Evolutionary conservation across 2,329 filamentous ascomycete genomes (phyloP), one percentile per base, ranked within the genome.

Genomic region (Tothia fuscella): DNA sequence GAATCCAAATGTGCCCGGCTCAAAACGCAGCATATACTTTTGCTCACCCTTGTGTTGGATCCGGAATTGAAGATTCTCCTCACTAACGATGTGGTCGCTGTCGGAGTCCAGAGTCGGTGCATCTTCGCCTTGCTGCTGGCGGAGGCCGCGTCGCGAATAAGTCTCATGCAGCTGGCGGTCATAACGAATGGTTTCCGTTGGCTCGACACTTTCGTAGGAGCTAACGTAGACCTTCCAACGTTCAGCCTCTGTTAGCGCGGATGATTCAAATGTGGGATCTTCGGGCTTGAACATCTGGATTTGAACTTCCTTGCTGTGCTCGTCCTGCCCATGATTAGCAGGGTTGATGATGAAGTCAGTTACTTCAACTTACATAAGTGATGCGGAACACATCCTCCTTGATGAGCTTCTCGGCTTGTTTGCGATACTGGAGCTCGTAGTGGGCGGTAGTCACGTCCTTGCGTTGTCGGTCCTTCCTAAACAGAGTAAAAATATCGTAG

Each of bases 171-270:
- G 16, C 5, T 12, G 13, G 17, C 22, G 21, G 16, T 19, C n/a
- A 20, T 29, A 26, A 6, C 29, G 14, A 32, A 69, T 55, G 32
- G 61, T 60, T 41, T 65, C 70, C 0, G 91, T 98, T 2, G 85
- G 83, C 54, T 94, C 86, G 19, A 88, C 74, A 48, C 86, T 84
- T 50, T 86, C 83, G 60, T 83, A 96, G 0, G 88, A 87, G 14
- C 89, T 88, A 44, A 94, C 85, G 58, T 98, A 98, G 64, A 93
- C 93, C 52, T 89, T 84, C 91, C 91, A 98, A 29, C 78, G 67
- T 47, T 71, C 70, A 49, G 77, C 71, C 3, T 67, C 62, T 40
- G 68, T 71, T 19, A 78, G 72, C 47, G 86, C 79, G 43, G 80
- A 80, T 38, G 79, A 75, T 55, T 91, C 82, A 67, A 94, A 70